Evolutionary conservation across 2,329 filamentous ascomycete species (phyloP), one percentile per base, ranked within the genome.

Genomic region (Aspergillus ochraceus): DNA sequence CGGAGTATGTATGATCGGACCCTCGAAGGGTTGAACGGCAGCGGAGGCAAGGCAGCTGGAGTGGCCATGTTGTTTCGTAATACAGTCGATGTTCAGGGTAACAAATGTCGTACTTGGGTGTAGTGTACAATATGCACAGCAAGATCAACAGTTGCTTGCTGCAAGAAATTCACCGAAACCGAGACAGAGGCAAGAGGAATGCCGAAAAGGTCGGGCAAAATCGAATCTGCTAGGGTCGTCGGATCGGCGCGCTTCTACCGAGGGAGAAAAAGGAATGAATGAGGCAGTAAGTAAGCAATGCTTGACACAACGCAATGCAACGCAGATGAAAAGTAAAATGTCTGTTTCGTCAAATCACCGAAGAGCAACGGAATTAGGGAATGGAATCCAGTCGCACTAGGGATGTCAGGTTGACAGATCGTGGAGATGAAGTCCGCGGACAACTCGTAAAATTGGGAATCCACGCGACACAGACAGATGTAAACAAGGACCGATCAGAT

Each of bases 1-100:
- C 92, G 88, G 61, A 91, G 82, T 65, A 96, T 71, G 74, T 96
- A 97, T 9, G 90, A 91, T 65, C 91, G 89, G 68, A 92, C 83
- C 67, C 91, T 87, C 62, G 84, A 76, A 32, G 89, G 86, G 77
- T 88, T 93, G 77, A 96, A 88, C 59, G 84, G 81, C 68, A 83
- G 67, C 71, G 83, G 72, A 72, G 81, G 79, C 12, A 83, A 66
- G 72, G 82, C 72, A 75, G 79, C 76, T 1, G 75, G 73, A 52
- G 76, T 76, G 63, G 81, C 77, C 79, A 82, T 81, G 51, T 30
- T 72, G 55, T 54, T 55, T 20, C 36, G 26, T 47, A 19, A 47
- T 24, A 12, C 45, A 20, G 24, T 9, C 20, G 49, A 26, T 17
- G 19, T 50, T 49, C 19, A 9, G 49, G 26, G 12, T 5, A 32